Evolutionary conservation across 305 asterid genomes (phyloP), one percentile per base, ranked within the genome.

Genomic region (Fraxinus baroniana): DNA sequence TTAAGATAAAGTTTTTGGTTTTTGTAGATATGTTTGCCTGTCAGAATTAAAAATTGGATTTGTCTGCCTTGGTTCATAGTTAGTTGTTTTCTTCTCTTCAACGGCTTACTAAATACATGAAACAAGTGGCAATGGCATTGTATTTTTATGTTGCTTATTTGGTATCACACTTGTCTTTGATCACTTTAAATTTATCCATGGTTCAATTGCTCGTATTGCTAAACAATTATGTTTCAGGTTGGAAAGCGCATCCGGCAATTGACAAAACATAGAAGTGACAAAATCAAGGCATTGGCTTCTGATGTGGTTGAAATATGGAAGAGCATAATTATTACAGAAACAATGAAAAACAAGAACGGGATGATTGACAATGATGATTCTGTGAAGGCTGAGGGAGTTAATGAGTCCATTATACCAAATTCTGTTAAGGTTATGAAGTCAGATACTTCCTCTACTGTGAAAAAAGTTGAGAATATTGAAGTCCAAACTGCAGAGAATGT

Each of bases 281-380:
- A 85, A 87, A 94, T 95, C 87, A 91, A 93, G 90, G 83, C 88
- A 13, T 79, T 94, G 87, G 97, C 99, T 57, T 85, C 94, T 66
- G 97, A 93, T 49, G 94, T 95, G 64, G 91, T 95, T 81, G 95
- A 89, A 57, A 92, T 93, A 41, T 95, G 99, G 99, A 95, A 93
- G 89, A 64, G 74, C 60, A 90, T 96, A 74, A 87, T 96, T 15
- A 88, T 93, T 55, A 87, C 90, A 86, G 99, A 96, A 83, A 91
- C 97, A 44, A 79, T 41, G 72, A 91, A 86, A 78, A 91, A 85
- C 86, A 89, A 84, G 89, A 87, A 85, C 5, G 94, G 89, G 77
- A 70, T 75, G 33, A 49, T 57, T 4, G 87, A 83, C 49, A 81
- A 84, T 82, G 91, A 85, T 36, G 88, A 85, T 18, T 77, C 88